Base-by-base conservation (phyloP, 805 yeast species). In the Cyberlindnera mississippiensis region DNA sequence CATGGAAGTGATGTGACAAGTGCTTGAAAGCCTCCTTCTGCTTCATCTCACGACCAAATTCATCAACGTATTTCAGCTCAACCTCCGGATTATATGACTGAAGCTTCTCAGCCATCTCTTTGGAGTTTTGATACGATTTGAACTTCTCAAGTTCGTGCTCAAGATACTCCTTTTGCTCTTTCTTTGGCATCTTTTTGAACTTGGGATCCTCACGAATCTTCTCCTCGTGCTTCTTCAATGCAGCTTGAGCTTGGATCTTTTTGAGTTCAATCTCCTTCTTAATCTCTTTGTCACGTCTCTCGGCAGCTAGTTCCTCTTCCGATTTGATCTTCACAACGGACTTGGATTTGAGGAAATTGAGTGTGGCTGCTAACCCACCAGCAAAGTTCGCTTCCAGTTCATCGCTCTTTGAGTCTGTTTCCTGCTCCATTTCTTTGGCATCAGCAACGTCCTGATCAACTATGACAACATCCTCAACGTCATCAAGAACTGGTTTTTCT, bases 1-100 rank as follows among this genome's bases (percentile, higher is more conserved):
- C 85, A 55, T 80, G 85, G 59, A 78, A 80, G 50, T 75, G 71
- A 42, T 78, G 83, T 5, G 82, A 76, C 37, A 79, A 54, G 42
- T 72, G 72, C 57, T 80, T 80, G 62, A 68, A 80, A 4, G 86
- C 85, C 47, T 75, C 75, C 51, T 78, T 79, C 5, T 71, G 66
- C 35, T 60, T 58, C 33, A 80, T 54, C 14, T 67, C 67, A 16
- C 69, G 61, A 1, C 86, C 86, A 4, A 58, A 46, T 29, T 75
- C 76, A 56, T 79, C 83, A 20, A 63, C 66, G 54, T 80, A 78
- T 29, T 64, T 66, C 7, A 80, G 50, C 18, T 64, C 62, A n/a
- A 80, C 72, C 16, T 66, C 53, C 1, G 82, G 81, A 28, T 67
- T 68, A 50, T 76, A 73, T 32, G 53, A 42, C 9, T 52, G 48